phyloP scores from a whole-genome alignment of 1,284 basidiomycete species.

The Athelia psychrophila region DNA sequence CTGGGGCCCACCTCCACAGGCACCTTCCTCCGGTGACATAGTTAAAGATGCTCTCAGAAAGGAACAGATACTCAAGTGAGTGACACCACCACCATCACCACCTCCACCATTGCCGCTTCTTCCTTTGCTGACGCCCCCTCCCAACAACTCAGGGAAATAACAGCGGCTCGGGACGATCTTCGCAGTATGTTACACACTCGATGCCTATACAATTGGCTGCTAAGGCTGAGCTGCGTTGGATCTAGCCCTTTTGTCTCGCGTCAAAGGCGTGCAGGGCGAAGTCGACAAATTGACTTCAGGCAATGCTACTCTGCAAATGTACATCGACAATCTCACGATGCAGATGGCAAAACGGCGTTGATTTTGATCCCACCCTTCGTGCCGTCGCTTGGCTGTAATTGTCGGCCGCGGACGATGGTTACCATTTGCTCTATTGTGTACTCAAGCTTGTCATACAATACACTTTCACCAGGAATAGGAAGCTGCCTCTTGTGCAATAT shows the following conservation, averaged over 20 bases:
- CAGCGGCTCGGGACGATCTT: conserved; percentile 70
- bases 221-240: neutral
- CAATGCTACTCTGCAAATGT: conserved; percentile 82
- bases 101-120: neutral
- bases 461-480: no score
- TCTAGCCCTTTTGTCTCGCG: conserved; percentile 66
- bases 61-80: conserved; percentile 59
- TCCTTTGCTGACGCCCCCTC: neutral
- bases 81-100: no score
- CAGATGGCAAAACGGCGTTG: conserved; percentile 77
- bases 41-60: conserved; percentile 74
- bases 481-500: no score
- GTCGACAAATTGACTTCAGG: conserved; percentile 74
- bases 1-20: conserved; percentile 50
- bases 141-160: conserved; percentile 55
- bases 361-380: conserved; percentile 11
- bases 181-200: conserved; percentile 44
- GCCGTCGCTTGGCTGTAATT: no score
- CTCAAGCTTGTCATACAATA: no score
- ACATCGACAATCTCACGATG: conserved; percentile 83
- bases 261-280: conserved; percentile 68
- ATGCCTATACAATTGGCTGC: neutral
- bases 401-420: no score
- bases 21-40: conserved; percentile 50
- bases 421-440: no score